Percentiles rank a stretch among this genome's conserved stretches.
These are phyloP conservation scores for Dysphania ambrosioides DNA, from an alignment of 148 eudicot species.

Conservation along the genomic window DNA sequence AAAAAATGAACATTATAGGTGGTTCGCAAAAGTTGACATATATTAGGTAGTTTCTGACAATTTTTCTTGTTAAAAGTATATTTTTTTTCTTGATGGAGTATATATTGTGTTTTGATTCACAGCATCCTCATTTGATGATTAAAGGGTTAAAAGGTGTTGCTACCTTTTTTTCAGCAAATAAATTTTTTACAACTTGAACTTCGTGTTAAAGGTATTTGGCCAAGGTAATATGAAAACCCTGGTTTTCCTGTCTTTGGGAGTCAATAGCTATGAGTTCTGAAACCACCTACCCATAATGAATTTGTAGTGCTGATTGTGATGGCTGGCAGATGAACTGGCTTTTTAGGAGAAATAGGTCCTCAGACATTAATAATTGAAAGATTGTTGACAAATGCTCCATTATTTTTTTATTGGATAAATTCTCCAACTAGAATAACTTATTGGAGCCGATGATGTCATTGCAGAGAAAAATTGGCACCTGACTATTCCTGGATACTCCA, in stretches of 20 bases:
- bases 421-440: slow-evolving; percentile 1
- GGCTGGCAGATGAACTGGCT: not conserved
- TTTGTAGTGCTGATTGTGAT: not conserved
- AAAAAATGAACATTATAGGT: no score
- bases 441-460: slow-evolving; percentile 12
- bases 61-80: no score
- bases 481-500: slow-evolving; percentile 83
- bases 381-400: slow-evolving; percentile 4
- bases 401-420: slow-evolving; percentile 2
- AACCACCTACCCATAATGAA: not conserved
- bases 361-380: not conserved
- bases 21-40: no score
- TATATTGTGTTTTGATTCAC: not conserved
- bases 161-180: not conserved
- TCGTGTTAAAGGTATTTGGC: not conserved
- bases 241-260: not conserved
- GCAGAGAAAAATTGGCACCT: slow-evolving; percentile 86
- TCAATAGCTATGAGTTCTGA: not conserved
- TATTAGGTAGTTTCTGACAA: no score
- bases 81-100: not conserved
- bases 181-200: no score
- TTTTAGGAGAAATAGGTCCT: no score
- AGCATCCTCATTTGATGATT: not conserved
- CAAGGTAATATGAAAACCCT: not conserved
- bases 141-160: not conserved